Evolutionary conservation across 805 yeast genomes (phyloP), one percentile per base, ranked within the genome.

Genomic region (Saccharomycopsis sp.): DNA sequence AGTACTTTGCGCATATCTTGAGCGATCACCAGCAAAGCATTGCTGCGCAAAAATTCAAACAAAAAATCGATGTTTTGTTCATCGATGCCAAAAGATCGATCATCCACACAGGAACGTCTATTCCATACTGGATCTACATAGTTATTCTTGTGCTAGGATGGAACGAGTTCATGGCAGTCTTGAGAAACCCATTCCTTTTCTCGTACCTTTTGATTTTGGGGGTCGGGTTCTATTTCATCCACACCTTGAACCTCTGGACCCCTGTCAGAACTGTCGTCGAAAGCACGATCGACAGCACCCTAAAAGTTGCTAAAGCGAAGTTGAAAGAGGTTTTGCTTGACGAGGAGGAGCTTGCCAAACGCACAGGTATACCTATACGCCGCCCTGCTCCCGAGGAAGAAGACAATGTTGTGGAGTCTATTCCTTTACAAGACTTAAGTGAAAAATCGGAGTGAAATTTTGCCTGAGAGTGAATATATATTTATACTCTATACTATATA

Each of bases 151-250:
- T 88, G 2, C 75, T 94, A 21, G 99, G 99, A 8, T 94, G 97
- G 97, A 91, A 91, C 70, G 97, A 94, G 75, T 85, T 94, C 64
- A 80, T 91, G 87, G 86, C 94, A 8, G 81, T 94, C 16, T 67
- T 94, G 50, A 80, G 95, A 62, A 91, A 89, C 68, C 97, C 99
- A 55, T 65, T 92, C n/a, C 79, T 87, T 64, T 83, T 91, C 63
- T 76, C 87, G 3, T 68, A 91, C 53, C 65, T 80, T 1, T 68
- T 91, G 50, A 54, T 90, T 9, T 51, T 78, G 0, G 79, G 79
- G 1, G 89, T 87, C 0, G 86, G 81, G 1, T 67, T 79, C 1
- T 89, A 86, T 67, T 79, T 87, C 54, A 78, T 90, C 59, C 85
- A 88, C 67, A 79, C 78, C 57, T 75, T 87, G 68, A 86, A 86